Evolutionary conservation across 2,329 filamentous ascomycete genomes (phyloP).

Genomic region (Dactylonectria estremocensis): DNA sequence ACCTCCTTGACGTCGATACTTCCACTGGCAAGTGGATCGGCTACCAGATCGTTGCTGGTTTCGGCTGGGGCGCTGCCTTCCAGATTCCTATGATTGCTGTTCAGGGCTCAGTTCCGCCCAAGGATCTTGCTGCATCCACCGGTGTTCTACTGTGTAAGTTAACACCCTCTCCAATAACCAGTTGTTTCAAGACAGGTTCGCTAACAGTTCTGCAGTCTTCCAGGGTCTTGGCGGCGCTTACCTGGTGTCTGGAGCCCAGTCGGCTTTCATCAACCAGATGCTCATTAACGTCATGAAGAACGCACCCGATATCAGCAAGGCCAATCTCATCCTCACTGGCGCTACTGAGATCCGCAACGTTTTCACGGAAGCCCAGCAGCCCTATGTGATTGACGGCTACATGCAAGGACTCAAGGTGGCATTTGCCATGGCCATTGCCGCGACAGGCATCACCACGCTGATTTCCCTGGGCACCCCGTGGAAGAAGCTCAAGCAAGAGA

Average conservation of each 20-base stretch:
- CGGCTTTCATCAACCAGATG: constrained; percentile 63
- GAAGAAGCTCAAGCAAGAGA: constrained; percentile 55
- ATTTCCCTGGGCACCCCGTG: constrained; percentile 55
- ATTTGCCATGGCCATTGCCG: constrained; percentile 70
- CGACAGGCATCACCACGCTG: constrained; percentile 58
- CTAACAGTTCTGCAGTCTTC: constrained; percentile 54
- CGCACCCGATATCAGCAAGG: constrained; percentile 56
- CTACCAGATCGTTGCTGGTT: constrained; percentile 67
- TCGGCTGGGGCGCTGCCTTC: constrained; percentile 61
- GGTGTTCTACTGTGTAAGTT: constrained; percentile 62
- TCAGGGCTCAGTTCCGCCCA: constrained; percentile 57
- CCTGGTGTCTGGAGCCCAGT: constrained; percentile 64
- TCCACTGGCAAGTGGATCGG: constrained; percentile 64
- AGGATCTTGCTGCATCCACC: constrained; percentile 63
- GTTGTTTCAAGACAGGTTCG: not conserved
- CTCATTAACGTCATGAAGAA: constrained; percentile 51
- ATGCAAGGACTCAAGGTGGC: constrained; percentile 75
- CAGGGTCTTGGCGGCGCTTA: constrained; percentile 67
- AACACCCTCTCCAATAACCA: not conserved
- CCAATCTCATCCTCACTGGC: constrained; percentile 58
- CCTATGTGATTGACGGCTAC: constrained; percentile 72
- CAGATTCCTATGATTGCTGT: constrained; percentile 68
- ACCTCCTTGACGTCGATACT: constrained; percentile 57
- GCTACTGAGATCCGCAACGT: constrained; percentile 70
- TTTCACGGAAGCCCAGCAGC: constrained; percentile 65